Evolutionary conservation across 768 basidiomycete species (phyloP).

Genomic region (Cyathus striatus): DNA sequence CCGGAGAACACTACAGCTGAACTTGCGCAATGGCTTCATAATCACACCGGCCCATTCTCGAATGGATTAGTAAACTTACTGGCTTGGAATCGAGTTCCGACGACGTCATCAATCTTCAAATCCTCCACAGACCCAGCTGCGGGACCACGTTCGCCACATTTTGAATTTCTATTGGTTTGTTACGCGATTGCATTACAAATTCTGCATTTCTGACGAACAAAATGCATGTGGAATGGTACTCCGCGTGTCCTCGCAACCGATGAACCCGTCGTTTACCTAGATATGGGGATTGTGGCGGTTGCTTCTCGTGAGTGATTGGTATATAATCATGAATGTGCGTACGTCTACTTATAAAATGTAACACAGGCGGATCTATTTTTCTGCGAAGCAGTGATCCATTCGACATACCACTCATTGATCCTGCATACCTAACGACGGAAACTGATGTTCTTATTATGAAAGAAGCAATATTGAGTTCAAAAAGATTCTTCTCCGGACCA

Average conservation of each 20-base stretch:
- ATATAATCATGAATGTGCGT: too few species aligned
- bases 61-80: constrained; percentile 9
- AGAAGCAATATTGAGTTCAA: constrained; percentile 11
- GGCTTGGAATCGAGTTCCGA: constrained; percentile 18
- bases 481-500: constrained; percentile 11
- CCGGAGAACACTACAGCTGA: constrained; percentile 12
- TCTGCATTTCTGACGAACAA: background rate
- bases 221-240: background rate
- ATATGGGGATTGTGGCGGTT: constrained; percentile 19
- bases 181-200: constrained; percentile 21
- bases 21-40: constrained; percentile 16
- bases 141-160: constrained; percentile 20
- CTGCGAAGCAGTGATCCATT: constrained; percentile 36
- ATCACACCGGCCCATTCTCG: constrained; percentile 13
- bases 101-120: constrained; percentile 14
- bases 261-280: constrained; percentile 11
- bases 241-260: constrained; percentile 3
- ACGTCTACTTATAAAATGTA: too few species aligned
- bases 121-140: constrained; percentile 19
- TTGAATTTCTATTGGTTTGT: too few species aligned
- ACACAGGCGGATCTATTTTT: constrained; percentile 11
- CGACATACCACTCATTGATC: constrained; percentile 36
- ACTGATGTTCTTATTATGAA: constrained; percentile 16
- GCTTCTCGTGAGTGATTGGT: constrained; percentile 22
- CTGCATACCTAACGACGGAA: constrained; percentile 14